Base-by-base conservation (phyloP, 108 stramenopile species). In the Ochromonas danica region DNA sequence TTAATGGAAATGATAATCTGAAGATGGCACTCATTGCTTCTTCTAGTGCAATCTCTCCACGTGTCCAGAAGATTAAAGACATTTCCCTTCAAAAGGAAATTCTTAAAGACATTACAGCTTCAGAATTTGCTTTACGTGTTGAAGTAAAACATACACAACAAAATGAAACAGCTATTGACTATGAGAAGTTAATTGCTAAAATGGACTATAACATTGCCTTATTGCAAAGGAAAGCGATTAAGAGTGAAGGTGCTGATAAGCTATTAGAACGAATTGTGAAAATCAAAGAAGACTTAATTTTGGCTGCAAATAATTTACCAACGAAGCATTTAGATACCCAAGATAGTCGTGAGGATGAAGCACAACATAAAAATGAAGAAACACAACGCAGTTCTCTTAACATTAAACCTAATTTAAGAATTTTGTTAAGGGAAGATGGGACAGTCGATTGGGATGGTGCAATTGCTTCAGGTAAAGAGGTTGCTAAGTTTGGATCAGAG, bases 381-480 rank as follows among this genome's bases (percentile, higher is more conserved):
- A 39, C 0, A 0, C 41, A 51, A 74, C 39, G 17, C 36, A 42
- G 42, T 42, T 35, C 39, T 51, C 10, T 39, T 41, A 41, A 42
- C 71, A 42, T 28, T 33, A 1, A 51, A n/a, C n/a, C n/a, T n/a
- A n/a, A n/a, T n/a, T n/a, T 27, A 0, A 33, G 72, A 0, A 35
- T 51, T 35, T 35, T 51, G 3, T 93, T 97, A 17, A 88, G 97
- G 22, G 94, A 97, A 3, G 97, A 97, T 83, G 97, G 97, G 0
- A 95, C 94, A 0, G 93, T 96, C 39, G 95, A 96, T 80, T 96
- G 97, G 97, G 95, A 97, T 80, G 95, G 97, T 14, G 95, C 97
- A 0, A 80, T 97, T 40, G 94, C 95, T 78, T 81, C 80, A 42
- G 95, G 95, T 71, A 84, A 91, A 30, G 94, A 92, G 62, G 94